These are phyloP conservation scores for Inonotus obliquus DNA, from an alignment of 1,284 basidiomycete genomes.

Conservation along the genomic window DNA sequence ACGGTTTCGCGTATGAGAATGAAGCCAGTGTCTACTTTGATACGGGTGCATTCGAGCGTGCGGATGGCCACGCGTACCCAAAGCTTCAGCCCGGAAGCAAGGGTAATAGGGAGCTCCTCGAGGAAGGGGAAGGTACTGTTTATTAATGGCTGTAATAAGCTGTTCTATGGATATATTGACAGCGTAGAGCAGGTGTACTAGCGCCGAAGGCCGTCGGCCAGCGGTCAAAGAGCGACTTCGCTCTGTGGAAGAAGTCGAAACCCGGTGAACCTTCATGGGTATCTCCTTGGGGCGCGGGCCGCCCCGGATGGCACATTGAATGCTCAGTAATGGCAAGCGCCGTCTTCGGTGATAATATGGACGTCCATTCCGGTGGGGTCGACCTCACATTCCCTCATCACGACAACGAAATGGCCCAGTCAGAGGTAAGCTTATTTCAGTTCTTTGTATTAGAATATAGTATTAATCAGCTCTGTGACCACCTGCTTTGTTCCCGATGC, in stretches of 20 bases:
- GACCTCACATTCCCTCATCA: constrained; percentile 99
- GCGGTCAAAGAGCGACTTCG: constrained; percentile 69
- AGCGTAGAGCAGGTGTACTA: constrained; percentile 8
- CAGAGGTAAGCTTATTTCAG: constrained; percentile 61
- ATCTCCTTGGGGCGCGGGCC: constrained; percentile 94
- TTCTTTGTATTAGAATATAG: not conserved
- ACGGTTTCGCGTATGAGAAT: constrained; percentile 88
- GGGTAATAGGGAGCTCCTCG: constrained; percentile 85
- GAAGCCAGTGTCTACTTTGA: constrained; percentile 96
- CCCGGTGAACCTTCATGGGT: constrained; percentile 98
- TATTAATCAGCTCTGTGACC: not conserved
- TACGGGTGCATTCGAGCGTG: constrained; percentile 81
- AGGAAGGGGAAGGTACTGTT: constrained; percentile 84
- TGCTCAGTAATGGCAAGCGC: constrained; percentile 99
- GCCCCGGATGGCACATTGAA: constrained; percentile 99
- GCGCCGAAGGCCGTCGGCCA: constrained; percentile 15
- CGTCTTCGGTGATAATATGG: constrained; percentile 89
- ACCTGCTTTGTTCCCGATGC: not conserved
- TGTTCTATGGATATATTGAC: not conserved
- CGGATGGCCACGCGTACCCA: constrained; percentile 77
- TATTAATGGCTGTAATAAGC: not conserved
- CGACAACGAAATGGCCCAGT: constrained; percentile 98
- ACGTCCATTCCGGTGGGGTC: constrained; percentile 96
- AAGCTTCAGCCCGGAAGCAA: constrained; percentile 96
- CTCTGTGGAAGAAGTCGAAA: constrained; percentile 97